Evolutionary conservation across 257 asterid genomes (phyloP).

Genomic region (Solanum chilense): DNA sequence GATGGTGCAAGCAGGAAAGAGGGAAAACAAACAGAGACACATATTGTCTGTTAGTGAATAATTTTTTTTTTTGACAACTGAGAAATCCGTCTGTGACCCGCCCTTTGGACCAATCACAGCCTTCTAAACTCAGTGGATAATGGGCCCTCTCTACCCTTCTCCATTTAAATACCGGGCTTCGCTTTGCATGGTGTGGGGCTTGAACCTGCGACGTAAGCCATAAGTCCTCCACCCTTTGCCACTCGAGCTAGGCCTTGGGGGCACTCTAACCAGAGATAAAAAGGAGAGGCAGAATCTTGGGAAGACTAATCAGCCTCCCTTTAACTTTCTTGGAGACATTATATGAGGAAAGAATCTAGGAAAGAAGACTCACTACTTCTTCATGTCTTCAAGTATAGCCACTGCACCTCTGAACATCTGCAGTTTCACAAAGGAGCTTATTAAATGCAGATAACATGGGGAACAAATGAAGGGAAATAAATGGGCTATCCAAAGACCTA

Average conservation of each 20-base stretch:
- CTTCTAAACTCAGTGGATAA: no score
- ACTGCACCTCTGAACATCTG: conserved; percentile 92
- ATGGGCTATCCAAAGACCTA: conserved; percentile 25
- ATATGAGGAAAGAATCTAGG: background rate
- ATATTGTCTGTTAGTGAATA: background rate
- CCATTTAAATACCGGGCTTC: no score
- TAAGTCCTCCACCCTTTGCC: no score
- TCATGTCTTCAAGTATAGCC: conserved; percentile 84
- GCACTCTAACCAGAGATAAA: background rate
- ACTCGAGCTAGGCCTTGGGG: no score
- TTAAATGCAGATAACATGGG: background rate
- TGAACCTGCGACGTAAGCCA: no score
- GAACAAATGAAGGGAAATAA: background rate
- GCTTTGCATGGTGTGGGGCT: no score
- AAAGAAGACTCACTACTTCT: conserved; percentile 44
- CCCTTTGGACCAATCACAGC: no score
- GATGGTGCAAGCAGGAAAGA: background rate
- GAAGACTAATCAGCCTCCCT: background rate
- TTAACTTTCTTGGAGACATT: background rate
- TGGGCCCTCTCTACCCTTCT: no score
- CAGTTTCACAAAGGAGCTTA: conserved; percentile 6
- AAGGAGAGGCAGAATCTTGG: background rate
- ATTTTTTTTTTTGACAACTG: background rate
- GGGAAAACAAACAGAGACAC: background rate
- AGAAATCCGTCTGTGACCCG: no score